A percentile compares a stretch with the other conserved stretches of the same genome.
Evolutionary conservation across 176 grass and related monocot species (phyloP).

Genomic region (Zea mays): Zm-B73-REFERENCE-NAM-5.0 NC_050103.1:170029001-170029500

Average conservation of each 20-base stretch:
- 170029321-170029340: too few relatives aligned
- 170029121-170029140: not conserved
- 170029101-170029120: not conserved
- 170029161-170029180: not conserved
- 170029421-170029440: too few relatives aligned
- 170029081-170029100: conserved; percentile 20
- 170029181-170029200: not conserved
- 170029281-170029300: not conserved
- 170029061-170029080: too few relatives aligned
- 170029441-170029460: too few relatives aligned
- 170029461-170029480: too few relatives aligned
- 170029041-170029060: not conserved
- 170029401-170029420: not conserved
- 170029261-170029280: not conserved
- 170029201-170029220: not conserved
- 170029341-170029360: too few relatives aligned
- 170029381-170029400: not conserved
- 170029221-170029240: not conserved
- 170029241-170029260: not conserved
- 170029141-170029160: not conserved
- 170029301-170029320: conserved; percentile 15
- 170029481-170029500: too few relatives aligned
- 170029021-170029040: not conserved
- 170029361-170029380: not conserved
- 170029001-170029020: conserved; percentile 64